phyloP scores from a whole-genome alignment of 805 yeast species.

The Starmerella apis region DNA sequence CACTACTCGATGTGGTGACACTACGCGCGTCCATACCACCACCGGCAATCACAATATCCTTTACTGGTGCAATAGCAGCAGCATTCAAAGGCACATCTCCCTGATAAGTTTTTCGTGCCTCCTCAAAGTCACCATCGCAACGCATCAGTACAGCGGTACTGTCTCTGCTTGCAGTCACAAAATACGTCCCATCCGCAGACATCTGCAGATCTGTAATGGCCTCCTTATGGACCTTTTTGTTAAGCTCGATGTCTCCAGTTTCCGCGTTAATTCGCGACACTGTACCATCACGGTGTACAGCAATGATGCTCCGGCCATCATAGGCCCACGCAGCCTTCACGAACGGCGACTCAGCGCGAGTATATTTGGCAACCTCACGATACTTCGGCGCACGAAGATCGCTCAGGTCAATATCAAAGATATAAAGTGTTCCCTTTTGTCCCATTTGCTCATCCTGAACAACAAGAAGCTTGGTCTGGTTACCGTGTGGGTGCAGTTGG shows the following conservation, averaged over 20 bases:
- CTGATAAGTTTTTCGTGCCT: constrained; percentile 55
- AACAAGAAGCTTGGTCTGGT: constrained; percentile 46
- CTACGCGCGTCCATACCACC: constrained; percentile 99
- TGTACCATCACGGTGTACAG: constrained; percentile 81
- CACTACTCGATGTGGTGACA: constrained; percentile 96
- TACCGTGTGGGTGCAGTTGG: constrained; percentile 67
- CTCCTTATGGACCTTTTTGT: constrained; percentile 61
- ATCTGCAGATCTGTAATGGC: constrained; percentile 79
- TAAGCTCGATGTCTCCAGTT: constrained; percentile 58
- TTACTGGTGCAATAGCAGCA: constrained; percentile 86
- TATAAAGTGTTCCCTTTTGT: constrained; percentile 59
- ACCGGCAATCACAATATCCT: constrained; percentile 85
- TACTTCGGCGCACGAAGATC: constrained; percentile 37
- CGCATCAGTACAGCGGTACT: constrained; percentile 69
- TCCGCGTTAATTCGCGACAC: constrained; percentile 68
- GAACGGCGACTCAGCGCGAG: constrained; percentile 28
- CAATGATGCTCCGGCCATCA: constrained; percentile 60
- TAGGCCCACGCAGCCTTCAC: constrained; percentile 81
- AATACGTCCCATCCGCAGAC: constrained; percentile 74
- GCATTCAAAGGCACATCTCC: constrained; percentile 93
- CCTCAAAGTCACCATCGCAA: constrained; percentile 54
- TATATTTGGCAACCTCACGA: constrained; percentile 39
- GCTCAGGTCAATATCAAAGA: constrained; percentile 51
- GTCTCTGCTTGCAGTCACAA: constrained; percentile 88
- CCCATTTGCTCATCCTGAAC: constrained; percentile 92